These are phyloP conservation scores for Shiraia sp. DNA, from an alignment of 2,329 filamentous ascomycete genomes.

Conservation along the genomic window DNA sequence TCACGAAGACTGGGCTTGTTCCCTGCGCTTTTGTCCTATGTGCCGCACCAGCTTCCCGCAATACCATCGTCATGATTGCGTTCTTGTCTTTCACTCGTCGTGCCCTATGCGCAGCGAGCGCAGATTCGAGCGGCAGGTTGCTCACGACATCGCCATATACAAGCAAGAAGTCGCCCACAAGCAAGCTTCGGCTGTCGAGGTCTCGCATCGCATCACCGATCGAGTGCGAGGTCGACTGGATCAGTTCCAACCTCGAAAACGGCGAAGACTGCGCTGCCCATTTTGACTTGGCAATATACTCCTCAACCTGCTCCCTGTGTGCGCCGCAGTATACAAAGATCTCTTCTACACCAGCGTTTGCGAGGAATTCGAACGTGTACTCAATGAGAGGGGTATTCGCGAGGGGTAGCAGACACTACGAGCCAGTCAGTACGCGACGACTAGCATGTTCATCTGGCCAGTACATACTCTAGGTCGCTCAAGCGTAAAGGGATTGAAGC, in stretches of 20 bases:
- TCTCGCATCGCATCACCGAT: constrained; percentile 95
- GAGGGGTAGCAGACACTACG: constrained; percentile 84
- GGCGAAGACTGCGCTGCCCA: constrained; percentile 74
- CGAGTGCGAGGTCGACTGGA: constrained; percentile 84
- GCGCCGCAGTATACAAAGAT: constrained; percentile 90
- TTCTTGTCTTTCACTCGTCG: constrained; percentile 84
- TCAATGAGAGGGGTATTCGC: constrained; percentile 95
- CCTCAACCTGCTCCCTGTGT: constrained; percentile 84
- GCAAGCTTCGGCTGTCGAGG: constrained; percentile 80
- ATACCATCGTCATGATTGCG: constrained; percentile 95
- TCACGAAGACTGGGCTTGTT: constrained; percentile 79
- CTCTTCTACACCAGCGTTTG: constrained; percentile 92
- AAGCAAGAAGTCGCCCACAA: constrained; percentile 87
- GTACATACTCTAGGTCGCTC: constrained; percentile 79
- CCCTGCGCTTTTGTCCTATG: constrained; percentile 79
- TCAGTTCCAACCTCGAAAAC: constrained; percentile 80
- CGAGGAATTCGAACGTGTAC: constrained; percentile 95
- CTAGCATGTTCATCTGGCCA: neutral
- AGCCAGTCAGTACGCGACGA: constrained; percentile 23
- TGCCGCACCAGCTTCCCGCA: constrained; percentile 73
- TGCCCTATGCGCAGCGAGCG: constrained; percentile 76
- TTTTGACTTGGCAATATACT: constrained; percentile 79
- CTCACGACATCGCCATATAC: constrained; percentile 92
- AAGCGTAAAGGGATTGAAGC: constrained; percentile 86
- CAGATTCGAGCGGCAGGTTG: constrained; percentile 81